A percentile compares a stretch with the other conserved stretches of the same genome.
phyloP scores from a whole-genome alignment of 192 early-diverging fungal species.

The Pecoramyces ruminantium region DNA sequence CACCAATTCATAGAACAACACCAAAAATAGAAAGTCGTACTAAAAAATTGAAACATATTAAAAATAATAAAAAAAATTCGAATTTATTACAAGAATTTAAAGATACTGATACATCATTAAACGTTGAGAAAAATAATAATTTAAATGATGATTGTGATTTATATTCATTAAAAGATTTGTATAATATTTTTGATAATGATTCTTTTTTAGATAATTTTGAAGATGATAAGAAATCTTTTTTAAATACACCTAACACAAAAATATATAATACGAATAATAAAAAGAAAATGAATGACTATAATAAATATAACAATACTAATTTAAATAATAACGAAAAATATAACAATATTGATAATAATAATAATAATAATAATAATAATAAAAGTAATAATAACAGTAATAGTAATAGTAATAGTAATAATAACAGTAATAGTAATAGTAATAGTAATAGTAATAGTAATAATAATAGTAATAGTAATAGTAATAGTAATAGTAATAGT shows the following conservation, averaged over 20 bases:
- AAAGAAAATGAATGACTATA: too few species aligned
- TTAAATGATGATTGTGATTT: background rate
- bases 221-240: background rate
- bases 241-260: background rate
- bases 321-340: too few species aligned
- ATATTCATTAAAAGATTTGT: background rate
- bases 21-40: background rate
- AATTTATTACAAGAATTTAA: background rate
- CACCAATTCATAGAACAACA: background rate
- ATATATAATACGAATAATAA: too few species aligned
- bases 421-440: too few species aligned
- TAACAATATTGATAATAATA: too few species aligned
- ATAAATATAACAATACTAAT: too few species aligned
- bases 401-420: too few species aligned
- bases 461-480: too few species aligned
- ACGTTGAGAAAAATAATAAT: background rate
- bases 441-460: too few species aligned
- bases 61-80: background rate
- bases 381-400: too few species aligned
- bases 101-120: background rate
- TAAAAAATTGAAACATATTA: background rate
- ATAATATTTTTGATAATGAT: background rate
- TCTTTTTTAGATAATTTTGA: background rate
- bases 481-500: too few species aligned
- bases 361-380: too few species aligned